phyloP scores from a whole-genome alignment of 495 filamentous ascomycete species.

The Tuber magnatum region DNA sequence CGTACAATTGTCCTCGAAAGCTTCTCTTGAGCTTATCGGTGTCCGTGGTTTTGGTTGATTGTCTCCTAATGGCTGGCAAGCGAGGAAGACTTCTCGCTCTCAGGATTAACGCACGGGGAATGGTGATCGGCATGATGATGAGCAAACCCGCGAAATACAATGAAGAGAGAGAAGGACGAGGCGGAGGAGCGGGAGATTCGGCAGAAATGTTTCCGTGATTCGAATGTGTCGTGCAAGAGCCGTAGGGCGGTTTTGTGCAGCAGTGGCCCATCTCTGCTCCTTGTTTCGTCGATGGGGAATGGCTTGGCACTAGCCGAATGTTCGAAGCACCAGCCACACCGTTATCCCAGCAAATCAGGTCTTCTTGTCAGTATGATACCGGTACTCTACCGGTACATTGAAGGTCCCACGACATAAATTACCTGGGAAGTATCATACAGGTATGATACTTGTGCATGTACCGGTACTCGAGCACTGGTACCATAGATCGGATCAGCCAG shows the following conservation, averaged over 20 bases:
- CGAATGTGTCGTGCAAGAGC: not conserved
- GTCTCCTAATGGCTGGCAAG: not conserved
- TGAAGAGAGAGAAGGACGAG: not conserved
- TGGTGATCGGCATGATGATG: not conserved
- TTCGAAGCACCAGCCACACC: no score
- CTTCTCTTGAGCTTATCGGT: conserved; percentile 42
- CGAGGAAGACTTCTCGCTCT: not conserved
- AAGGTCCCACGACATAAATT: no score
- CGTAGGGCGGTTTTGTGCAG: not conserved
- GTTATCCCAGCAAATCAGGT: not conserved
- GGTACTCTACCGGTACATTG: no score
- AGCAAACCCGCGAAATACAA: not conserved
- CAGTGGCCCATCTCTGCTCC: not conserved
- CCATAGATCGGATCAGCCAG: not conserved
- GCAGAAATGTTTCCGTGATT: not conserved
- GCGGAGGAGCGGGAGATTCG: not conserved
- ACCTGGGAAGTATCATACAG: no score
- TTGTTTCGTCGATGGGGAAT: not conserved
- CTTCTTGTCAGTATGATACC: not conserved
- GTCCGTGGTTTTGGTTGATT: conserved; percentile 21
- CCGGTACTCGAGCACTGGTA: not conserved
- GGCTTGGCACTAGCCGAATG: not conserved
- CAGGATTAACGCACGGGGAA: not conserved
- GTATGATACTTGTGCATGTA: not conserved
- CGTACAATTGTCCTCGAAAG: conserved; percentile 81